Evolutionary conservation across 495 filamentous ascomycete genomes (phyloP), one percentile per base, ranked within the genome.

Genomic region (Penicillium robsamsonii): DNA sequence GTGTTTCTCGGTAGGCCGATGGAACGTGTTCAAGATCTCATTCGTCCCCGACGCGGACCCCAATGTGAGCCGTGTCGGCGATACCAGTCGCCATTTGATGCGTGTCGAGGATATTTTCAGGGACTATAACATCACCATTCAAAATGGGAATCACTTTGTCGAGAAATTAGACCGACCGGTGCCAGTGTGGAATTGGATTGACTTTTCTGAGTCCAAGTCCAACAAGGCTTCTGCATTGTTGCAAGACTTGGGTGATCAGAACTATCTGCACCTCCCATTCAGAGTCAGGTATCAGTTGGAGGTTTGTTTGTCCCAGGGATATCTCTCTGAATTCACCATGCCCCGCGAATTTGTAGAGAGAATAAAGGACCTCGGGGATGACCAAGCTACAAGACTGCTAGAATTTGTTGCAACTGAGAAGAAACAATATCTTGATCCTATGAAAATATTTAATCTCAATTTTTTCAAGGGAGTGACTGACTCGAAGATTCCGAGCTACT

Each of bases 271-370:
- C 22, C 76, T 98, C 4, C 75, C 84, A 0, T 97, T 92, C 46
- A 67, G 83, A 1, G 83, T 93, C 2, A 84, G 90, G 9, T 97
- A 97, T 63, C 93, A 96, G 69, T 81, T 98, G 0, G 92, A 97
- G 69, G 92, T 90, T 0, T 97, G 93, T 66, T 79, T 97, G 9
- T 96, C 92, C 0, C 80, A 89, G 20, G 84, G 85, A 1, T 74
- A 81, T n/a, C 72, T 98, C n/a, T 87, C 86, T 49, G 92, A 96
- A 69, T 81, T 87, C 65, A 89, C 84, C 48, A 79, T 96, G 50
- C 79, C 72, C 6, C 64, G 70, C 5, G 74, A 81, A 9, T 97
- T 96, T 58, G 70, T 92, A 17, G 57, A 76, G 18, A 81, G 68
- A 41, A 74, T 98, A 5, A 64, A 74, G 10, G 63, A 76, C 0